These are phyloP conservation scores for Gaertneriomyces sp. DNA, from an alignment of 192 early-diverging fungal genomes.

Conservation along the genomic window DNA sequence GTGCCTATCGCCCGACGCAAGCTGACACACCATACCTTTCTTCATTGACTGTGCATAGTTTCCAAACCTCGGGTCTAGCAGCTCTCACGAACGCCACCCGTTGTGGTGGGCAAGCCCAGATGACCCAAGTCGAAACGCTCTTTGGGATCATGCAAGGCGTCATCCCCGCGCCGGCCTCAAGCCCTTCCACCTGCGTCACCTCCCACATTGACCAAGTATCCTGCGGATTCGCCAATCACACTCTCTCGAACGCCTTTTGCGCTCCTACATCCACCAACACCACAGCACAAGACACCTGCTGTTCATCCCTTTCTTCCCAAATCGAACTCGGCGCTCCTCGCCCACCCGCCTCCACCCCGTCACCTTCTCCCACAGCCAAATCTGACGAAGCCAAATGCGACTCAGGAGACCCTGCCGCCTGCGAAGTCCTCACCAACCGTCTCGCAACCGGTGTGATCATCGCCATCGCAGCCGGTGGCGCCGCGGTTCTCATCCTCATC, in stretches of 20 bases:
- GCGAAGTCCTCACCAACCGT: background rate
- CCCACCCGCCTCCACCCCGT: background rate
- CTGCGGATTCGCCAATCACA: background rate
- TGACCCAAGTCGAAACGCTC: background rate
- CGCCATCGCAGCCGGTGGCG: slow-evolving; percentile 4
- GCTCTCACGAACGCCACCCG: slow-evolving; percentile 11
- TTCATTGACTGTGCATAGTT: background rate
- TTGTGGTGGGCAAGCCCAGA: background rate
- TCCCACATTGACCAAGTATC: background rate
- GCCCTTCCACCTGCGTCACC: background rate
- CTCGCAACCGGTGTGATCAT: background rate
- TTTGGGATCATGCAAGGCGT: background rate
- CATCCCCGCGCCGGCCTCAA: slow-evolving; percentile 8
- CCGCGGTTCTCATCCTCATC: background rate
- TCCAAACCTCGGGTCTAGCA: background rate
- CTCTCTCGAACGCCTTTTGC: background rate
- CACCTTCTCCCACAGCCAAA: background rate
- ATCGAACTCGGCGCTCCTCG: background rate
- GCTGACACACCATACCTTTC: background rate
- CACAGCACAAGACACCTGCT: background rate
- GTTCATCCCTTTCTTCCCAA: background rate
- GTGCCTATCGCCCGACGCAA: background rate
- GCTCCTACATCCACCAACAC: background rate
- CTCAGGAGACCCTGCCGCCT: background rate
- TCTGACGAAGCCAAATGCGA: background rate